Evolutionary conservation across 306 rosid species (phyloP).

Genomic region (Pachyrhizus erosus): DNA sequence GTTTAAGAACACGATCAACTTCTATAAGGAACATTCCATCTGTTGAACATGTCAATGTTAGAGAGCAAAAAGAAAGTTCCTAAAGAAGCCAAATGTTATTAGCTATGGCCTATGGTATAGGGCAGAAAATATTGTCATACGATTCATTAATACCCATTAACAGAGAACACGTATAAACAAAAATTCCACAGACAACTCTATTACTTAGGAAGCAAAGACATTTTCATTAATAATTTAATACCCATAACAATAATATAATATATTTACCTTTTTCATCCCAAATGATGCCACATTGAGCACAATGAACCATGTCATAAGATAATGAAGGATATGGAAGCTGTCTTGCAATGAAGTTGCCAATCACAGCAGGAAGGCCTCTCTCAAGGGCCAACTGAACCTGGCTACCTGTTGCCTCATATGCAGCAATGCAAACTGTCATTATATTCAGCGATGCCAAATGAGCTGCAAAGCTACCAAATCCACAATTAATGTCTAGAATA

Average conservation of each 20-base stretch:
- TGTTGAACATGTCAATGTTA: slow-evolving; percentile 47
- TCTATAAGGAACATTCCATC: slow-evolving; percentile 80
- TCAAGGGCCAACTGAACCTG: slow-evolving; percentile 95
- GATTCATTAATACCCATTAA: background rate
- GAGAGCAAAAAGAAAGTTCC: slow-evolving; percentile 28
- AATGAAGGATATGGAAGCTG: slow-evolving; percentile 87
- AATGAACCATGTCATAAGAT: slow-evolving; percentile 90
- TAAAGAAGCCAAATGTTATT: slow-evolving; percentile 6
- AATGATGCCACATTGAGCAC: slow-evolving; percentile 81
- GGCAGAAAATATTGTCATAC: background rate
- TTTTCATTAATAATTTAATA: background rate
- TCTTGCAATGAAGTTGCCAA: slow-evolving; percentile 69
- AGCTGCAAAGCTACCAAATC: slow-evolving; percentile 95
- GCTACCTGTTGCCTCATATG: slow-evolving; percentile 89
- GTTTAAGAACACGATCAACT: slow-evolving; percentile 84
- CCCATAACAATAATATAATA: background rate
- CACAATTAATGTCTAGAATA: slow-evolving; percentile 81
- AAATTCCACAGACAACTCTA: background rate
- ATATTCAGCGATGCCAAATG: slow-evolving; percentile 69
- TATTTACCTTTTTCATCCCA: slow-evolving; percentile 80
- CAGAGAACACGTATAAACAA: background rate
- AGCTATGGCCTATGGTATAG: background rate
- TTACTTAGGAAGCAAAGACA: slow-evolving; percentile 26
- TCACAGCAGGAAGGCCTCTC: slow-evolving; percentile 91
- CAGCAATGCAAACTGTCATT: slow-evolving; percentile 79